Conservation (phyloP, 352 stramenopile species). For the Peronospora tabacina region DNA sequence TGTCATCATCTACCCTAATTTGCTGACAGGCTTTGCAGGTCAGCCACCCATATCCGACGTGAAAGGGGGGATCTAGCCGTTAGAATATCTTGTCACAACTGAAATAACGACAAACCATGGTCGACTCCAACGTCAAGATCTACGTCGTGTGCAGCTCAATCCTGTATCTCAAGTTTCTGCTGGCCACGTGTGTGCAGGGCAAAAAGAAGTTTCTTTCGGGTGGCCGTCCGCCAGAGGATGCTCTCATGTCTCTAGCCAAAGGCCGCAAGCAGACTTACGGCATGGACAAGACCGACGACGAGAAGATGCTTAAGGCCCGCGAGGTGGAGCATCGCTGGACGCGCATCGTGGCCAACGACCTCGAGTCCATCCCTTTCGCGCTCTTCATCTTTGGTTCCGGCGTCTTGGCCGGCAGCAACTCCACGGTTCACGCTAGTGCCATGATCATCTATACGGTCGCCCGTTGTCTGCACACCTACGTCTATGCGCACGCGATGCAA, state of each 20-base stretch:
- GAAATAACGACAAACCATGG: neutral
- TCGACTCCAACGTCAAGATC: constrained; percentile 26
- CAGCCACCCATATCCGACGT: too few relatives aligned
- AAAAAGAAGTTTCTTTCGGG: constrained; percentile 49
- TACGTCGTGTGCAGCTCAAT: constrained; percentile 49
- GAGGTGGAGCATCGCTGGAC: constrained; percentile 38
- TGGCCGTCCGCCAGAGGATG: constrained; percentile 45
- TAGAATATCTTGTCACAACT: neutral
- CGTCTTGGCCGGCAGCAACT: constrained; percentile 30
- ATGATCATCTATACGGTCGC: constrained; percentile 39
- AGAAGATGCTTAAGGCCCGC: constrained; percentile 29
- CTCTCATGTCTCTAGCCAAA: constrained; percentile 23
- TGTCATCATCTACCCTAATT: too few relatives aligned
- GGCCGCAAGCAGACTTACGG: constrained; percentile 21
- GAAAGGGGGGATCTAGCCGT: neutral
- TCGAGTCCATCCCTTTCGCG: constrained; percentile 49
- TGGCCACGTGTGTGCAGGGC: constrained; percentile 36
- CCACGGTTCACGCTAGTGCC: constrained; percentile 26
- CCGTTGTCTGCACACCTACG: constrained; percentile 38
- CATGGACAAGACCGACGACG: constrained; percentile 27
- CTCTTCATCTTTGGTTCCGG: constrained; percentile 40
- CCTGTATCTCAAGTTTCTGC: constrained; percentile 69
- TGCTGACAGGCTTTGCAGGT: too few relatives aligned
- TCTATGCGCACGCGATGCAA: constrained; percentile 40
- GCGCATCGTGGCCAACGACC: constrained; percentile 47